phyloP scores from a whole-genome alignment of 768 basidiomycete genomes.

The Hericium coralloides region DNA sequence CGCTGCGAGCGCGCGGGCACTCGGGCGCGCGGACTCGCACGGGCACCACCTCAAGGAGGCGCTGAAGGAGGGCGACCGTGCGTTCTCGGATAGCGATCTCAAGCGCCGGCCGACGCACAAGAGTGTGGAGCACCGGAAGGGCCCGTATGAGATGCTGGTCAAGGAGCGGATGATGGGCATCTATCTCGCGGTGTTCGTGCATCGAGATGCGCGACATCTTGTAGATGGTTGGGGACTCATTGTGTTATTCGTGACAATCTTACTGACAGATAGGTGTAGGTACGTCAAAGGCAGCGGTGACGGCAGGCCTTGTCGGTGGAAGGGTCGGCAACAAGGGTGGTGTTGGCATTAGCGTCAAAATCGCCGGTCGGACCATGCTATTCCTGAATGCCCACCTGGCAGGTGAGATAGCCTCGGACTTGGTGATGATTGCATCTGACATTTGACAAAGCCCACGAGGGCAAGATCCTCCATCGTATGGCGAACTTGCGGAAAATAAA shows the following conservation, averaged over 20 bases:
- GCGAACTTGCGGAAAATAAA: conserved; percentile 89
- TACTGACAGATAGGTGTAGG: conserved; percentile 30
- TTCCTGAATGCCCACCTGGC: conserved; percentile 92
- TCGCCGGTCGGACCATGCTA: conserved; percentile 74
- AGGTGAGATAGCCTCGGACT: conserved; percentile 29
- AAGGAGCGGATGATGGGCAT: conserved; percentile 93
- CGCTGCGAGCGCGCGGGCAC: conserved; percentile 26
- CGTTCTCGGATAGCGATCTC: conserved; percentile 25
- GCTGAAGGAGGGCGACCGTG: conserved; percentile 10
- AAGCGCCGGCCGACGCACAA: conserved; percentile 37
- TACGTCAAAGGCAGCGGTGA: conserved; percentile 73
- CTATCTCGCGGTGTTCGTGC: conserved; percentile 68
- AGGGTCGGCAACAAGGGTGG: conserved; percentile 90
- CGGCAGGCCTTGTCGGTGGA: conserved; percentile 85
- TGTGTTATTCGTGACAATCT: neutral
- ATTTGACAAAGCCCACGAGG: conserved; percentile 55
- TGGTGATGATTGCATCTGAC: neutral
- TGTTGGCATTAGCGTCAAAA: conserved; percentile 81
- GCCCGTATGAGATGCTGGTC: conserved; percentile 75
- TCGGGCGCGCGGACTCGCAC: conserved; percentile 17
- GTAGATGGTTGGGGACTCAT: conserved; percentile 41
- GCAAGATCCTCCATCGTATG: conserved; percentile 65
- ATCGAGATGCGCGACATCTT: conserved; percentile 56
- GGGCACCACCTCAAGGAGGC: conserved; percentile 23
- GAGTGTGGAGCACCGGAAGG: conserved; percentile 36